These are phyloP conservation scores for Seiridium cupressi DNA, from an alignment of 2,329 filamentous ascomycete species.

Conservation along the genomic window DNA sequence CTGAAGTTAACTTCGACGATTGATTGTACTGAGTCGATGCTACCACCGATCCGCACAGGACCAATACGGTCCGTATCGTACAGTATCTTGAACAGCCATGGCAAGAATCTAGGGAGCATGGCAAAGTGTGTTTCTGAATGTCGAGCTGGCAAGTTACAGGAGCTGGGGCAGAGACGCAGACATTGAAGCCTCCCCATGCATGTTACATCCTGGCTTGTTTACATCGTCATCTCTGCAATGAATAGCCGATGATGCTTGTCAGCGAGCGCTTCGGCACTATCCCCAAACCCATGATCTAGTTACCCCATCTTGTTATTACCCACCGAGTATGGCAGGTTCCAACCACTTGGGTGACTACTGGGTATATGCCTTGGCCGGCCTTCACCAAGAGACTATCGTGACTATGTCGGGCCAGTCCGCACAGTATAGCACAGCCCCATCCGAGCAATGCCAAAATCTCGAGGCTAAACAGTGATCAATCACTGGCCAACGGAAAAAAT, in stretches of 20 bases:
- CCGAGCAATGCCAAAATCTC: no score
- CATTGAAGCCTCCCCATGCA: neutral
- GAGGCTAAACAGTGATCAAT: no score
- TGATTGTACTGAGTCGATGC: neutral
- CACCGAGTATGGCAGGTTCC: neutral
- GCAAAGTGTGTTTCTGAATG: neutral
- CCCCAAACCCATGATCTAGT: neutral
- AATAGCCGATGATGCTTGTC: neutral
- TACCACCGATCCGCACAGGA: neutral
- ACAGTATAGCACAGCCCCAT: no score
- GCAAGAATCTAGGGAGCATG: neutral
- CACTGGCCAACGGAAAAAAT: no score
- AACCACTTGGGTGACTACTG: neutral
- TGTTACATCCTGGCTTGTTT: constrained; percentile 1
- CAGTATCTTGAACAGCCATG: neutral
- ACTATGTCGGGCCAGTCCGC: no score
- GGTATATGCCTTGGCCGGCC: neutral
- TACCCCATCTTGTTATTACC: neutral
- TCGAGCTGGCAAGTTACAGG: neutral
- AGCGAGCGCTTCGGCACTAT: neutral
- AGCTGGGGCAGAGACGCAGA: neutral
- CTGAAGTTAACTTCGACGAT: neutral
- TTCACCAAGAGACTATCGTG: neutral
- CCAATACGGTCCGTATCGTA: neutral
- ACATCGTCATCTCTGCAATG: neutral